phyloP scores from a whole-genome alignment of 2,329 filamentous ascomycete genomes.

The Emericellopsis cladophorae region DNA sequence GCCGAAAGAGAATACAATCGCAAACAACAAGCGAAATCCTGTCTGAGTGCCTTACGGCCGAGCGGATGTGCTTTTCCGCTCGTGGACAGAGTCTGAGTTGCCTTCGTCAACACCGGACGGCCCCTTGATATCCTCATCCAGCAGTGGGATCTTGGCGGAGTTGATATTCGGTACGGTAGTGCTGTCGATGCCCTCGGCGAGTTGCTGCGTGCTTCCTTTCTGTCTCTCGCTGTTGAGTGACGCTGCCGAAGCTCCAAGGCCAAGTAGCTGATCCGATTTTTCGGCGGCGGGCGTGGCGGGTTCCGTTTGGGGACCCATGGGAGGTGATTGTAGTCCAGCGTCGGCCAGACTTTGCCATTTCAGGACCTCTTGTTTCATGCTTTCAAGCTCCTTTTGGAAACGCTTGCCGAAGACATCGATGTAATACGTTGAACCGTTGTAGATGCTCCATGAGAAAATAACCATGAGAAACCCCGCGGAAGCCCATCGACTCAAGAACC shows the following conservation, averaged over 20 bases:
- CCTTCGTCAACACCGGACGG: slow-evolving; percentile 30
- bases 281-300: slow-evolving; percentile 3
- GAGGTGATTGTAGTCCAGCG: slow-evolving; percentile 21
- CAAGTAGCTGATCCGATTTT: background rate
- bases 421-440: slow-evolving; percentile 95
- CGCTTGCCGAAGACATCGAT: slow-evolving; percentile 95
- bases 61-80: slow-evolving; percentile 25
- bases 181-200: background rate
- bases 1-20: too few species aligned
- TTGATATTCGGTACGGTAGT: slow-evolving; percentile 9
- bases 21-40: too few species aligned
- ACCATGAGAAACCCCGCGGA: slow-evolving; percentile 63
- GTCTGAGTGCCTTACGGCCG: too few species aligned
- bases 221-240: background rate
- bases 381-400: slow-evolving; percentile 92
- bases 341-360: slow-evolving; percentile 67
- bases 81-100: slow-evolving; percentile 31
- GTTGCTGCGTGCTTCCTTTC: background rate
- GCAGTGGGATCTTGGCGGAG: slow-evolving; percentile 44
- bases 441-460: slow-evolving; percentile 90
- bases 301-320: slow-evolving; percentile 16
- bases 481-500: slow-evolving; percentile 82
- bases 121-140: slow-evolving; percentile 29
- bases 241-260: background rate
- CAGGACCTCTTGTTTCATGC: slow-evolving; percentile 74